These are phyloP conservation scores for Blastobotrys serpentis DNA, from an alignment of 1,139 yeast genomes.

Conservation along the genomic window DNA sequence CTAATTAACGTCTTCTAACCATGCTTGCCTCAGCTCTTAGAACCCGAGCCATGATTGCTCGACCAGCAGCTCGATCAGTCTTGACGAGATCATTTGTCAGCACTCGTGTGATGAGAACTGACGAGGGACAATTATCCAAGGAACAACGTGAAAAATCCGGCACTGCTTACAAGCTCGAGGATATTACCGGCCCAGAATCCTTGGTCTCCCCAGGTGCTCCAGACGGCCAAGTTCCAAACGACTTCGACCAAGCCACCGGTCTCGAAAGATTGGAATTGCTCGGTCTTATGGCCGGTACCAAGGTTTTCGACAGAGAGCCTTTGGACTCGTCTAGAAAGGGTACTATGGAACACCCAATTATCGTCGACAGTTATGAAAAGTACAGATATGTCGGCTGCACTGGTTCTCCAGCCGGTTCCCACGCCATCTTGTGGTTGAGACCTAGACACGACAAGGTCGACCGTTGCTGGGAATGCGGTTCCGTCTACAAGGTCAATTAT, in stretches of 20 bases:
- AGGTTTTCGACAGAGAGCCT: slow-evolving; percentile 88
- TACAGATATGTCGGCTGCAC: slow-evolving; percentile 97
- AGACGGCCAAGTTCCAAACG: slow-evolving; percentile 83
- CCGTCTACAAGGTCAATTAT: slow-evolving; percentile 85
- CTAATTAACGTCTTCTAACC: too few relatives aligned
- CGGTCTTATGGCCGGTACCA: slow-evolving; percentile 95
- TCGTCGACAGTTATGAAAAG: slow-evolving; percentile 88
- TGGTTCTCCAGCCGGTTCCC: slow-evolving; percentile 92
- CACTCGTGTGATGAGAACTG: slow-evolving; percentile 12
- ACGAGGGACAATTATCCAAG: slow-evolving; percentile 6
- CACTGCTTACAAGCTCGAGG: slow-evolving; percentile 67
- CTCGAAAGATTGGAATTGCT: slow-evolving; percentile 92
- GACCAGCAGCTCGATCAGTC: slow-evolving; percentile 11
- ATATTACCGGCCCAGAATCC: slow-evolving; percentile 77
- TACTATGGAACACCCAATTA: slow-evolving; percentile 81
- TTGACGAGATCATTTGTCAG: slow-evolving; percentile 16
- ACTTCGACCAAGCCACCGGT: slow-evolving; percentile 97
- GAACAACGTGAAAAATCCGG: slow-evolving; percentile 12
- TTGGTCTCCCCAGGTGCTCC: slow-evolving; percentile 90
- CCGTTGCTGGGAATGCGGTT: slow-evolving; percentile 99
- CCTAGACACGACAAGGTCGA: slow-evolving; percentile 80
- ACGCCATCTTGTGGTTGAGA: slow-evolving; percentile 89
- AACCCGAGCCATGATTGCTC: slow-evolving; percentile 11
- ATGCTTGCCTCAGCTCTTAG: slow-evolving; percentile 14
- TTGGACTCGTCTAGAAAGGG: slow-evolving; percentile 87